Percentiles rank a stretch among this genome's conserved stretches.
These are phyloP conservation scores for Ganoderma lingzhi DNA, from an alignment of 1,284 basidiomycete species.

Conservation along the genomic window DNA sequence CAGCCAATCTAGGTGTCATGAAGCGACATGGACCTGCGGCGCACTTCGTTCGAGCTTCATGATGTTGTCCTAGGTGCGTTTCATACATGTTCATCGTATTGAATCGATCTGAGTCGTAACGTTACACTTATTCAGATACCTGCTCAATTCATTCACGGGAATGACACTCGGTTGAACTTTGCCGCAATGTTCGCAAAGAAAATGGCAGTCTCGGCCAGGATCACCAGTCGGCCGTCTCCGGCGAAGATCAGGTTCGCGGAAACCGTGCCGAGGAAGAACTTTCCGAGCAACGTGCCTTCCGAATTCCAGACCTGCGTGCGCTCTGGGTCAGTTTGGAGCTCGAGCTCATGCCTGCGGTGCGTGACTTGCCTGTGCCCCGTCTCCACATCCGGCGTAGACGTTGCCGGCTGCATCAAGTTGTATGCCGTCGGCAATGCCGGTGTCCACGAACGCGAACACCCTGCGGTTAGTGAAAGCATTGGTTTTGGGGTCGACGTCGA, in stretches of 20 bases:
- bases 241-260: slow-evolving; percentile 78
- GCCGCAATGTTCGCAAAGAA: slow-evolving; percentile 67
- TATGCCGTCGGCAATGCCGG: slow-evolving; percentile 68
- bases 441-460: slow-evolving; percentile 75
- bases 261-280: slow-evolving; percentile 70
- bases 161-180: slow-evolving; percentile 42
- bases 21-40: slow-evolving; percentile 43
- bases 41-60: slow-evolving; percentile 37
- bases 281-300: slow-evolving; percentile 72
- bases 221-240: slow-evolving; percentile 66
- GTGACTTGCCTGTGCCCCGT: slow-evolving; percentile 69
- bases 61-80: neutral
- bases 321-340: neutral
- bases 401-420: slow-evolving; percentile 70
- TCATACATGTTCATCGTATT: neutral
- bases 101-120: neutral
- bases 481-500: slow-evolving; percentile 69
- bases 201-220: slow-evolving; percentile 73
- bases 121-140: neutral
- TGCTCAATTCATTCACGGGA: slow-evolving; percentile 23
- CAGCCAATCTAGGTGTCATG: slow-evolving; percentile 43
- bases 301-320: slow-evolving; percentile 65
- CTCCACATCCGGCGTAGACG: slow-evolving; percentile 73
- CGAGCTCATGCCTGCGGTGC: neutral
- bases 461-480: slow-evolving; percentile 69